Evolutionary conservation across 2,329 filamentous ascomycete genomes (phyloP), one percentile per base, ranked within the genome.

Genomic region (Diplocarpon rosae): DNA sequence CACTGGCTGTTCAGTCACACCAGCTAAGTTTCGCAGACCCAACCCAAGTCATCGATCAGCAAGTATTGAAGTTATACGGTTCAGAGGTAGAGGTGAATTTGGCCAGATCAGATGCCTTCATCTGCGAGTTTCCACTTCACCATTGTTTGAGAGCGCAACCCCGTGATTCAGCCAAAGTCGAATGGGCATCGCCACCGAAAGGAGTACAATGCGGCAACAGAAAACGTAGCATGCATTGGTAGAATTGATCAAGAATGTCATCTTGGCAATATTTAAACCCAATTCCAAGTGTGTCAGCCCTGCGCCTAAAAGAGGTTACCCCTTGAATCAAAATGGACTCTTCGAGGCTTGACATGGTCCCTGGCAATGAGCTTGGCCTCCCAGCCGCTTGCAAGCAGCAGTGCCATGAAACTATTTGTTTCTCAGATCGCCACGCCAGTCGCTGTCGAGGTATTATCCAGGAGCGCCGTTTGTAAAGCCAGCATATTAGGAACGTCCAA

Each of bases 11-110:
- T 83, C 80, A n/a, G 67, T 78, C 3, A 87, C 64, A 9, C 82
- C 83, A 4, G 85, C 81, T 1, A 79, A 78, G 60, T 87, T 87
- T 31, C 81, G 71, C 42, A 88, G 66, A 10, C 83, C 83, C 81
- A 81, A 87, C 13, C 80, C 74, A 2, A 77, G 62, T 0, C 73
- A 54, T 11, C 59, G 52, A 2, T 73, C 73, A 12, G 75, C 52
- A 24, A 24, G 64, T 52, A 30, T 70, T 67, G 37, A 69, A 78
- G 52, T 73, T 63, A 56, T 66, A 67, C 2, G 68, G 57, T 2
- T 36, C 52, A 46, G 28, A 57, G 17, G 16, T 49, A 24, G 46
- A 54, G 42, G 17, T 53, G 11, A 65, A 36, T 45, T 63, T 59
- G 37, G 56, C 53, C 10, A 72, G 51, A 17, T 76, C 69, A 62